Percentiles rank a stretch among this genome's conserved stretches.
Evolutionary conservation across 805 yeast species (phyloP).

Genomic region (Spathaspora passalidarum): DNA sequence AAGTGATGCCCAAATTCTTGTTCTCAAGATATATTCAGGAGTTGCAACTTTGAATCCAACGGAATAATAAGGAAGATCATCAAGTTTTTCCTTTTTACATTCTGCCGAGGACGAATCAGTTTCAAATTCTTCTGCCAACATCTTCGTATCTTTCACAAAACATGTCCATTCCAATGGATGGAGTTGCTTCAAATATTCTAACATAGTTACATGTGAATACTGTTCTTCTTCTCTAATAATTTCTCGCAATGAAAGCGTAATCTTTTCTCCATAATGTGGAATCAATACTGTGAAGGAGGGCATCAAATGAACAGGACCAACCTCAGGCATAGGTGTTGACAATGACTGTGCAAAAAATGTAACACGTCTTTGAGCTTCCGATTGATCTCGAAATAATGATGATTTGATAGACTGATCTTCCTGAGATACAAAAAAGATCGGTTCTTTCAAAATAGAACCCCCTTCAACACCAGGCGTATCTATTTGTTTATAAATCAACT

Average conservation of each 20-base stretch:
- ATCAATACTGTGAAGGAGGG: conserved; percentile 85
- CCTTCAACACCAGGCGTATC: conserved; percentile 13
- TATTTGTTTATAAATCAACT: conserved; percentile 56
- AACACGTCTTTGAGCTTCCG: conserved; percentile 80
- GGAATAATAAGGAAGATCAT: conserved; percentile 90
- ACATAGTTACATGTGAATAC: conserved; percentile 87
- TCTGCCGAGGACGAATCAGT: conserved; percentile 17
- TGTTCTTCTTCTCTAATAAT: conserved; percentile 97
- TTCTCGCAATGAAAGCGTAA: conserved; percentile 87
- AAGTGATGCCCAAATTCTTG: conserved; percentile 97
- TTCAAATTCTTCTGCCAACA: conserved; percentile 91
- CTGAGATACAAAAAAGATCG: conserved; percentile 75
- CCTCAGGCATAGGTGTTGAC: conserved; percentile 80
- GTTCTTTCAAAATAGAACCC: conserved; percentile 51
- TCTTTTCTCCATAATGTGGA: conserved; percentile 96
- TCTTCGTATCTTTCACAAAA: conserved; percentile 93
- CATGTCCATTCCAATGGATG: conserved; percentile 98
- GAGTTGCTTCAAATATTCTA: conserved; percentile 91
- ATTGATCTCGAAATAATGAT: conserved; percentile 54
- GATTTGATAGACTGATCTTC: conserved; percentile 70
- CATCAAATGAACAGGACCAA: conserved; percentile 63
- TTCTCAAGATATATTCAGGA: conserved; percentile 92
- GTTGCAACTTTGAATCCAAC: conserved; percentile 98
- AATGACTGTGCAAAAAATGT: conserved; percentile 89
- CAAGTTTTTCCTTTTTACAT: conserved; percentile 51